A percentile compares a stretch with the other conserved stretches of the same genome.
Conservation (phyloP, 148 eudicot genomes). For the Rhododendron molle region DNA sequence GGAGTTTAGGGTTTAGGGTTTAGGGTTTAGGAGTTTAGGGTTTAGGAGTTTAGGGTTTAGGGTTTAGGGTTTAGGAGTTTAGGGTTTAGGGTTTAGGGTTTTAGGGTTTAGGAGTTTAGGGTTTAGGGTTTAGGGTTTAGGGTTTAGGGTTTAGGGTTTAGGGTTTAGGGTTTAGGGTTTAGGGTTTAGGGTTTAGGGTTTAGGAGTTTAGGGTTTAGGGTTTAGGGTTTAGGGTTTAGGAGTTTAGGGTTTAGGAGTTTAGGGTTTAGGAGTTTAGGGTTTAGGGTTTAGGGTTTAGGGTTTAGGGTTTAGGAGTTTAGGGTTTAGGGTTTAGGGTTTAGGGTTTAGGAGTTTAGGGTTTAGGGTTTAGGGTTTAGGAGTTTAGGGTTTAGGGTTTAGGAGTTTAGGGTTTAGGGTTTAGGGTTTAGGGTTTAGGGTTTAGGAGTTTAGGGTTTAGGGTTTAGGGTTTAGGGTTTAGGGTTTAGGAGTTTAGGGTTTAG, state of each 20-base stretch:
- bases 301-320: background rate
- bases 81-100: background rate
- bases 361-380: slow-evolving; percentile 11
- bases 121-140: slow-evolving; percentile 2
- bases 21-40: slow-evolving; percentile 11
- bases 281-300: slow-evolving; percentile 3
- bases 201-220: slow-evolving; percentile 12
- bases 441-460: no score
- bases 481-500: no score
- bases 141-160: background rate
- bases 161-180: slow-evolving; percentile 2
- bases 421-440: no score
- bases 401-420: background rate
- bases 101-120: slow-evolving; percentile 4
- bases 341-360: background rate
- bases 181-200: slow-evolving; percentile 10
- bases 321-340: slow-evolving; percentile 7
- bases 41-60: background rate
- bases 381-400: slow-evolving; percentile 5
- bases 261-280: background rate
- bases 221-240: slow-evolving; percentile 10
- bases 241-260: no score
- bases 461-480: no score
- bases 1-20: slow-evolving; percentile 13
- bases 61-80: background rate